Evolutionary conservation across 2,329 filamentous ascomycete species (phyloP), one percentile per base, ranked within the genome.

Genomic region (Sclerotinia nivalis): DNA sequence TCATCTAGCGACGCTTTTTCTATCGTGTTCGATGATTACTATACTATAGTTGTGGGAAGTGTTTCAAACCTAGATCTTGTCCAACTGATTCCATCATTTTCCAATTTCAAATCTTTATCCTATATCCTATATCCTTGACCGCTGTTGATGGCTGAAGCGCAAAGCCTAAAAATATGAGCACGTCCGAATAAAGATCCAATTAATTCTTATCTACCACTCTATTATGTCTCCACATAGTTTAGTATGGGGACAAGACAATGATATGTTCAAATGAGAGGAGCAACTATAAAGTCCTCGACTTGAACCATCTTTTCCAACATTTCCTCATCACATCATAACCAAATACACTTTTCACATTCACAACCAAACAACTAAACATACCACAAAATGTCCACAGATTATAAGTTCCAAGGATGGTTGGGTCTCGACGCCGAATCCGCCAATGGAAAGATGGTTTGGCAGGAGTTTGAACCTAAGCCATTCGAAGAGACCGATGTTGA

Each of bases 401-500:
- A 69, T 31, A 45, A 64, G 25, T 69, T 69, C 9, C 34, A 64
- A 20, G 67, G 67, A 56, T 80, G 77, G 79, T 64, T 79, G 67
- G 79, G 73, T 20, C 52, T 76, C 12, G 72, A 77, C 45, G 45
- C 74, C 12, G 71, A 78, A 47, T 68, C 75, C 15, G 74, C 68
- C 25, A 52, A 75, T 6, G 77, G 74, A 6, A 76, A 77, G 18
- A 76, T 79, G 75, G 72, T 74, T 45, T 78, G 74, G 74, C 49
- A 68, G 31, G 71, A 79, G 66, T 84, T 81, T 69, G 74, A 81
- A 72, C 82, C 82, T 10, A 84, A 84, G 74, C 70, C 72, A 5
- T 84, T 81, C 79, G 79, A 82, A 69, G 83, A 84, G 70, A 82
- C 78, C 40, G 82, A 84, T 74, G 75, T 85, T 66, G 84, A 86